Evolutionary conservation across 768 basidiomycete species (phyloP).

Genomic region (Macrocybe gigantea): DNA sequence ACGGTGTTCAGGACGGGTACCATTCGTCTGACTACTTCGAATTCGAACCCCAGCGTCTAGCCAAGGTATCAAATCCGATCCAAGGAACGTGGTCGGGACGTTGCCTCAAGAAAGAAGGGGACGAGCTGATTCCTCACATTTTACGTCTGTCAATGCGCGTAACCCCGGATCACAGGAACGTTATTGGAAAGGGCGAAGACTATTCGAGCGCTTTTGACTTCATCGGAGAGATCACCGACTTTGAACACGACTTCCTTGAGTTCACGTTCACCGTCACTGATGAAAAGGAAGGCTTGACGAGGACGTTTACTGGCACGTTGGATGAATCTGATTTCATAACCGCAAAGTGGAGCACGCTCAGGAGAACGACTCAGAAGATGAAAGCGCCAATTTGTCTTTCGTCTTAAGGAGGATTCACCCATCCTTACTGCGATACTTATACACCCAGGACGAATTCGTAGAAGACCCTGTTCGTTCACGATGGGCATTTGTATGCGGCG

Average conservation of each 20-base stretch:
- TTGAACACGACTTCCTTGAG: conserved; percentile 11
- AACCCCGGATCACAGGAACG: conserved; percentile 12
- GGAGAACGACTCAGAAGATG: conserved; percentile 6
- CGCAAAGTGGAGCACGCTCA: conserved; percentile 9
- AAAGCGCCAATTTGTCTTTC: conserved; percentile 14
- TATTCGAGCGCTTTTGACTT: conserved; percentile 25
- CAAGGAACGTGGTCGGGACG: conserved; percentile 31
- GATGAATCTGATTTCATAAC: conserved; percentile 14
- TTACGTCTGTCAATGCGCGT: conserved; percentile 23
- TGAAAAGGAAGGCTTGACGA: conserved; percentile 20
- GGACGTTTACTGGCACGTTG: conserved; percentile 17
- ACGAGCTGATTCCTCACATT: conserved; percentile 17
- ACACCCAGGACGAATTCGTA: conserved; percentile 17
- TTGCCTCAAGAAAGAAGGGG: conserved; percentile 17
- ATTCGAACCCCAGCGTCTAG: conserved; percentile 18
- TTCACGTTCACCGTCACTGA: conserved; percentile 21
- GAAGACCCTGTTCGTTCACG: conserved; percentile 25
- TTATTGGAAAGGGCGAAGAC: conserved; percentile 28
- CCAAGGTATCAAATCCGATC: conserved; percentile 11
- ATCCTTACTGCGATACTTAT: conserved; percentile 23
- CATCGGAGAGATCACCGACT: conserved; percentile 14
- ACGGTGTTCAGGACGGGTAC: conserved; percentile 26
- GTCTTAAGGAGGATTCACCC: conserved; percentile 21
- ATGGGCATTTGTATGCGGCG: conserved; percentile 28
- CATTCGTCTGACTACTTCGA: conserved; percentile 25